Evolutionary conservation across 495 filamentous ascomycete species (phyloP).

Genomic region (Neurospora sp.): DNA sequence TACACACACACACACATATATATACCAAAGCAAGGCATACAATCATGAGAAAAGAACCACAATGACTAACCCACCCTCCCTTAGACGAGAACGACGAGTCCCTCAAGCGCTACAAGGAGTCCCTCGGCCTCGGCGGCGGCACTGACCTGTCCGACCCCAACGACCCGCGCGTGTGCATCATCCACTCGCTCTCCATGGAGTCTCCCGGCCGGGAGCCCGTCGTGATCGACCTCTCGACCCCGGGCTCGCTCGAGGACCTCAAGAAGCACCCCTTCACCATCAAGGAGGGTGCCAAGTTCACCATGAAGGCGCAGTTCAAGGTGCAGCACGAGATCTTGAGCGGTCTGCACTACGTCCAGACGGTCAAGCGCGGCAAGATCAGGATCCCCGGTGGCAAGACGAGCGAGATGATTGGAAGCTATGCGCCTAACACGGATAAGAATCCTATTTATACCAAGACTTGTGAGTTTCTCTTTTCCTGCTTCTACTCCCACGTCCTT

Average conservation of each 20-base stretch:
- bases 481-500: background rate
- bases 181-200: slow-evolving; percentile 78
- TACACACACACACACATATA: background rate
- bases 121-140: slow-evolving; percentile 66
- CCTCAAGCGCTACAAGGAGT: slow-evolving; percentile 93
- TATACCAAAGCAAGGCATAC: background rate
- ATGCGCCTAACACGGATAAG: slow-evolving; percentile 76
- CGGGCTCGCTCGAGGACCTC: slow-evolving; percentile 56
- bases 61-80: background rate
- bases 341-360: slow-evolving; percentile 89
- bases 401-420: slow-evolving; percentile 95
- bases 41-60: slow-evolving; percentile 4
- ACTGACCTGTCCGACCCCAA: slow-evolving; percentile 57
- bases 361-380: slow-evolving; percentile 78
- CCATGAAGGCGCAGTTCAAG: slow-evolving; percentile 85
- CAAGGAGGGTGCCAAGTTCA: slow-evolving; percentile 88
- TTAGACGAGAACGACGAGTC: slow-evolving; percentile 73
- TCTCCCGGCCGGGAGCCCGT: slow-evolving; percentile 71
- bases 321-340: slow-evolving; percentile 93
- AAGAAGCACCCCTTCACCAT: slow-evolving; percentile 89
- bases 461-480: slow-evolving; percentile 50
- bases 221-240: slow-evolving; percentile 63
- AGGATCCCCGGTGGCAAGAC: slow-evolving; percentile 63
- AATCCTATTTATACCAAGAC: slow-evolving; percentile 79
- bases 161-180: slow-evolving; percentile 78